Conservation (phyloP, 495 filamentous ascomycete genomes). For the Neurospora sp. region DNA sequence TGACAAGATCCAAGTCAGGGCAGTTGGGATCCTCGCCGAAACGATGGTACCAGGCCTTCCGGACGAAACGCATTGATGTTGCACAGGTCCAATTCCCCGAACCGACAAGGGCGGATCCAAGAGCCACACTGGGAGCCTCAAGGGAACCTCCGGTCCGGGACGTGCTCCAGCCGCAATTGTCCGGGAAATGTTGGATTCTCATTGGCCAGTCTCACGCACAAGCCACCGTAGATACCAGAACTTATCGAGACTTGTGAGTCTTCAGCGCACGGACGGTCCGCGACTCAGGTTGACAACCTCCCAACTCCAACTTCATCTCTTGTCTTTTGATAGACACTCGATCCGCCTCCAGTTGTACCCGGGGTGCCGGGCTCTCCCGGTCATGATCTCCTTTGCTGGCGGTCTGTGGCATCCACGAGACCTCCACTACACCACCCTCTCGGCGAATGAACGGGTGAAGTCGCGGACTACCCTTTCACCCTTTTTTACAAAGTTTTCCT, state of each 20-base stretch:
- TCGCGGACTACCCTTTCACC: background rate
- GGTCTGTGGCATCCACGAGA: background rate
- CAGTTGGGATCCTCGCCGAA: background rate
- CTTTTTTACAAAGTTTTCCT: background rate
- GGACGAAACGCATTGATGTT: background rate
- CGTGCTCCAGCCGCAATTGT: background rate
- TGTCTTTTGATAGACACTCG: background rate
- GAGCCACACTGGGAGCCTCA: background rate
- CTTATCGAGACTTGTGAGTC: background rate
- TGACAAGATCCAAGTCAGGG: background rate
- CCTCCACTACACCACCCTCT: background rate
- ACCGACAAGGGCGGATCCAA: background rate
- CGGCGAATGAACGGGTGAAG: background rate
- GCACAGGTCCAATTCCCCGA: background rate
- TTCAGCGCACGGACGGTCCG: background rate
- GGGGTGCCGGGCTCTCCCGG: background rate
- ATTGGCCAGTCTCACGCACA: background rate
- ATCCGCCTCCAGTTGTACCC: background rate
- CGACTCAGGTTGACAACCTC: background rate
- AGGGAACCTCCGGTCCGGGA: background rate
- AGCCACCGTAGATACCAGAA: background rate
- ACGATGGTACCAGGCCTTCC: background rate
- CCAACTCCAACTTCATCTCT: background rate
- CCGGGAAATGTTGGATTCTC: background rate
- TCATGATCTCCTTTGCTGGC: background rate